These are phyloP conservation scores for Penicillium sp. DNA, from an alignment of 2,329 filamentous ascomycete genomes.

Conservation along the genomic window DNA sequence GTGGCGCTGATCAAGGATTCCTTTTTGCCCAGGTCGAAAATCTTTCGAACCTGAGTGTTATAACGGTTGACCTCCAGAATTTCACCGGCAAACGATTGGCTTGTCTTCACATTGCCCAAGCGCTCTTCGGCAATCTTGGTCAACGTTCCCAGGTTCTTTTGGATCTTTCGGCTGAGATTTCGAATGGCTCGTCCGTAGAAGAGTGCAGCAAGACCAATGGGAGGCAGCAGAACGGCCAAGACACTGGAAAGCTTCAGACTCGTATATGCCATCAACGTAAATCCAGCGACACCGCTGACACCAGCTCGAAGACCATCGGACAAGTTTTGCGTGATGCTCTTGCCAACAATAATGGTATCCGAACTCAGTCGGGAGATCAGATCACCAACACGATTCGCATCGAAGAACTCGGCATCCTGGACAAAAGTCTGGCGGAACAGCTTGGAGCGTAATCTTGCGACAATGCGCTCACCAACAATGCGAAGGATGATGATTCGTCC, in stretches of 20 bases:
- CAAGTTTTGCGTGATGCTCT: conserved; percentile 95
- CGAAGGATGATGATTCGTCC: conserved; percentile 86
- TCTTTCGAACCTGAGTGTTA: conserved; percentile 84
- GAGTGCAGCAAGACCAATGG: conserved; percentile 82
- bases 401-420: conserved; percentile 99
- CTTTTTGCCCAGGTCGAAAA: conserved; percentile 79
- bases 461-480: conserved; percentile 91
- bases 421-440: conserved; percentile 87
- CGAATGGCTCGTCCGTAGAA: conserved; percentile 86
- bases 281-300: conserved; percentile 83
- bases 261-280: conserved; percentile 92
- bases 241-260: conserved; percentile 85
- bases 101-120: conserved; percentile 93
- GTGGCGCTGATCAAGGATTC: conserved; percentile 85
- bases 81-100: conserved; percentile 92
- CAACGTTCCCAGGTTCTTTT: conserved; percentile 84
- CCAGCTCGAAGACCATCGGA: conserved; percentile 89
- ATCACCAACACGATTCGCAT: conserved; percentile 93
- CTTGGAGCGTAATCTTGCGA: conserved; percentile 79
- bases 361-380: conserved; percentile 91
- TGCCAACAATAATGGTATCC: conserved; percentile 95
- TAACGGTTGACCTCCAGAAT: conserved; percentile 85
- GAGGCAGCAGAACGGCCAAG: conserved; percentile 79
- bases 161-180: conserved; percentile 84
- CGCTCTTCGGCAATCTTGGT: conserved; percentile 98